These are phyloP conservation scores for Calophaca sinica DNA, from an alignment of 306 rosid genomes.

Conservation along the genomic window DNA sequence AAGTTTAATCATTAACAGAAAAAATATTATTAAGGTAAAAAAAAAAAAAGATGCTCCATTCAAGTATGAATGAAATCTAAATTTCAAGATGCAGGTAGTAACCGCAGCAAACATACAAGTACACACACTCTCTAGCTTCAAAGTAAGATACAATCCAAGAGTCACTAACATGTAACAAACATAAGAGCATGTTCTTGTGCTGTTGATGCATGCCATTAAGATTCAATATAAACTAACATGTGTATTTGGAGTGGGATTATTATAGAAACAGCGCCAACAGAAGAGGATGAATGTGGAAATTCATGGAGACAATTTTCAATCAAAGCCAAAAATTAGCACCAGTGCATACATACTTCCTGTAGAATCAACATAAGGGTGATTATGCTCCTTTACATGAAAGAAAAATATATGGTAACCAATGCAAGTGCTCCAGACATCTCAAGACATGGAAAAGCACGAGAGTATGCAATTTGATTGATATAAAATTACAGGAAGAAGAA, in stretches of 20 bases:
- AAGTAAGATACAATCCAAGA: too few relatives aligned
- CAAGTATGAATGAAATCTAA: slow-evolving; percentile 25
- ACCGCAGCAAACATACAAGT: neutral
- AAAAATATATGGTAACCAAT: too few relatives aligned
- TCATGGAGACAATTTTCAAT: slow-evolving; percentile 1
- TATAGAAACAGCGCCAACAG: neutral
- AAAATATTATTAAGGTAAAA: slow-evolving; percentile 7
- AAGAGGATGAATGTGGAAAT: slow-evolving; percentile 10
- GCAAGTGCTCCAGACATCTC: too few relatives aligned
- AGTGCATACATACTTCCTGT: neutral
- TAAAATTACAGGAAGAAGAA: too few relatives aligned
- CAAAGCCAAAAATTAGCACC: slow-evolving; percentile 11
- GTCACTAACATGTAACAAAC: too few relatives aligned
- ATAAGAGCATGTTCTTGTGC: too few relatives aligned
- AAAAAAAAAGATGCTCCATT: slow-evolving; percentile 23
- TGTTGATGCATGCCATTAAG: too few relatives aligned
- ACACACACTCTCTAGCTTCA: too few relatives aligned
- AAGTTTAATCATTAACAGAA: neutral
- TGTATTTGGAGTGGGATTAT: neutral
- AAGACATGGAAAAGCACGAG: too few relatives aligned
- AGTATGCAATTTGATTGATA: too few relatives aligned
- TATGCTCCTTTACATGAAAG: too few relatives aligned
- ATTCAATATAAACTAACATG: too few relatives aligned
- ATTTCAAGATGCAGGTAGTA: neutral
- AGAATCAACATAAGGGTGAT: neutral